Base-by-base conservation (phyloP, 2,329 filamentous ascomycete species). In the Lecanoromycetidae sp. region DNA sequence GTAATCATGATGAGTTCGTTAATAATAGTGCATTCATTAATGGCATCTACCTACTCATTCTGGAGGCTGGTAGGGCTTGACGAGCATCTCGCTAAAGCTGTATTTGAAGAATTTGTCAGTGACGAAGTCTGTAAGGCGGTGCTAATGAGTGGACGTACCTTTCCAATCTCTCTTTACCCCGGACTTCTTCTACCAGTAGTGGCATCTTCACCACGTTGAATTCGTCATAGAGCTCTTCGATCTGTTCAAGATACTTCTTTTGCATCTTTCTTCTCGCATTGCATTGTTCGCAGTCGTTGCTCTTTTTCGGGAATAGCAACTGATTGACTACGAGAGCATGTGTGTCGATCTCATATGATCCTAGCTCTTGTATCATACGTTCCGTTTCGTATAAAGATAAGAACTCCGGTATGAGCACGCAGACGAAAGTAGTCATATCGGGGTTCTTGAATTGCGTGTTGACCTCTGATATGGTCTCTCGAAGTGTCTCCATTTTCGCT, bases 191-290 rank as follows among this genome's bases (percentile, higher is more conserved):
- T 1, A 94, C 86, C 50, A 98, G 69, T 60, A 98, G 67, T 30
- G 91, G 91, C 88, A 98, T 96, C 74, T 90, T 90, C 57, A 98
- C 90, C 32, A 98, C 88, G 63, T 98, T 94, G 71, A 98, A 98
- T 66, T 98, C 91, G 61, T 95, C 88, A 63, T 98, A 98, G 50
- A 98, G 70, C 71, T 98, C 91, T 68, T 94, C 88, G 59, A 96
- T 96, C 73, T 98, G 90, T 62, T 96, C 88, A 35, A 98, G 75
- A 63, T 98, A 98, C 71, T 98, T 98, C 74, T 87, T 91, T 74
- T 98, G 91, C 91, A 98, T 98, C 72, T 93, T 93, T 60, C 88
- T 75, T 55, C 91, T 74, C 37, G 91, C 84, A 62, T 87, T 94
- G 68, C 91, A 98, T 71, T 98, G 91, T 53, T 95, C 87, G 66